A percentile compares a stretch with the other conserved stretches of the same genome.
Conservation (phyloP, 768 basidiomycete species). For the Sarcomyxa edulis region DNA sequence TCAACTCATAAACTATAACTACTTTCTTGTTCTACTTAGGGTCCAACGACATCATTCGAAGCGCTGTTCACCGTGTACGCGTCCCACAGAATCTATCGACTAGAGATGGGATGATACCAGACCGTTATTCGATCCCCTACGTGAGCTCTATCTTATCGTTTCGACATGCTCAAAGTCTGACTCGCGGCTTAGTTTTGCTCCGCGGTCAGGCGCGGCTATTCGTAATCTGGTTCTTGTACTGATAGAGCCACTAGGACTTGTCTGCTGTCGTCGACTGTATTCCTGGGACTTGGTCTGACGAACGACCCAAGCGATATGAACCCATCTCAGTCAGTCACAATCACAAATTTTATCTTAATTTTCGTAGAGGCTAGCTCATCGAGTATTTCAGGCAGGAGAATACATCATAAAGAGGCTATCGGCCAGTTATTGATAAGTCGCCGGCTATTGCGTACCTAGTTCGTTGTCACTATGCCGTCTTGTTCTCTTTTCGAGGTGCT, state of each 20-base stretch:
- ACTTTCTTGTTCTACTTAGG: conserved; percentile 20
- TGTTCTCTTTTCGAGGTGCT: too few relatives aligned
- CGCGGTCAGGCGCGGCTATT: conserved; percentile 23
- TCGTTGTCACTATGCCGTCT: too few relatives aligned
- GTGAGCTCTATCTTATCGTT: conserved; percentile 22
- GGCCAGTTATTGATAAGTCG: conserved; percentile 30
- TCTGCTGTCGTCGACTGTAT: conserved; percentile 41
- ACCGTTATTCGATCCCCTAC: conserved; percentile 60
- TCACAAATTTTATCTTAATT: background rate
- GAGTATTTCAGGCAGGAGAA: conserved; percentile 20
- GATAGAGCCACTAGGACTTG: conserved; percentile 27
- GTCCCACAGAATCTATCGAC: conserved; percentile 23
- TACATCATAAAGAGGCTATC: conserved; percentile 36
- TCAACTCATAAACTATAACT: background rate
- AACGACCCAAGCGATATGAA: conserved; percentile 44
- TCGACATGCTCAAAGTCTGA: background rate
- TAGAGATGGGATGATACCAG: conserved; percentile 34
- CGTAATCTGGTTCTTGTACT: conserved; percentile 3
- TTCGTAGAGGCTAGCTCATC: background rate
- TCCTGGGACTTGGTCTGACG: conserved; percentile 43
- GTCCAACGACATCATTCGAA: conserved; percentile 41
- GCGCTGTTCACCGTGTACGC: conserved; percentile 49
- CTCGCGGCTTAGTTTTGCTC: conserved; percentile 21
- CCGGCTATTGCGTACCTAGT: too few relatives aligned
- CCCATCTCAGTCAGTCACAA: conserved; percentile 32